Evolutionary conservation across 108 stramenopile genomes (phyloP), one percentile per base, ranked within the genome.

Genomic region (Aurantiochytrium sp.): DNA sequence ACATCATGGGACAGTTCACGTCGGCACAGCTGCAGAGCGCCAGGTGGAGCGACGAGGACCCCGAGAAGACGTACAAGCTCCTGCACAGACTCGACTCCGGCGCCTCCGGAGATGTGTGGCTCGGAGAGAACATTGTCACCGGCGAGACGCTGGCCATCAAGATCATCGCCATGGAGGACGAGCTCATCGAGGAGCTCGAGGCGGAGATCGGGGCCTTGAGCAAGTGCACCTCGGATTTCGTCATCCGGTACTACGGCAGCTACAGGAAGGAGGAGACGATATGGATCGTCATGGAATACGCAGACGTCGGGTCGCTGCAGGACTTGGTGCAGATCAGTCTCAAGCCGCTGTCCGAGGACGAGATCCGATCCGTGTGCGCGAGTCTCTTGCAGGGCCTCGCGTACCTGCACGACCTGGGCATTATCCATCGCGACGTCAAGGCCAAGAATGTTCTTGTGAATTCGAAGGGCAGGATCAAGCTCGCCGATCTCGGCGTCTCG

Each of bases 361-460:
- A 37, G 45, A 45, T 89, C 42, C 36, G 68, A 12, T 4, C 24
- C 39, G 86, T 86, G 45, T 86, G 54, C 68, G 30, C n/a, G 24
- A 86, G 86, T 36, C 4, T 95, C 12, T 87, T 96, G 34, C 91
- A 91, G 52, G 96, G 95, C 0, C 91, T 96, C 8, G 95, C 95
- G 85, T 96, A 93, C 89, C 85, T 96, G 65, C 96, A 96, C 89
- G 88, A 87, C 36, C 89, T 92, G 17, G 91, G 93, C 39, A 45
- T 93, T 12, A 85, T 92, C 19, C 92, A 92, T 73, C 87, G 92
- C 34, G 87, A 86, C 55, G 89, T 94, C 92, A 95, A 95, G 86
- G 94, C 93, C 34, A 55, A 32, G 37, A 86, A 86, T 1, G 15
- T 55, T 4, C 54, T 55, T 1, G 42, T 55, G 39, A 55, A 4